These are phyloP conservation scores for Aspergillus latus DNA, from an alignment of 2,329 filamentous ascomycete species.

Conservation along the genomic window DNA sequence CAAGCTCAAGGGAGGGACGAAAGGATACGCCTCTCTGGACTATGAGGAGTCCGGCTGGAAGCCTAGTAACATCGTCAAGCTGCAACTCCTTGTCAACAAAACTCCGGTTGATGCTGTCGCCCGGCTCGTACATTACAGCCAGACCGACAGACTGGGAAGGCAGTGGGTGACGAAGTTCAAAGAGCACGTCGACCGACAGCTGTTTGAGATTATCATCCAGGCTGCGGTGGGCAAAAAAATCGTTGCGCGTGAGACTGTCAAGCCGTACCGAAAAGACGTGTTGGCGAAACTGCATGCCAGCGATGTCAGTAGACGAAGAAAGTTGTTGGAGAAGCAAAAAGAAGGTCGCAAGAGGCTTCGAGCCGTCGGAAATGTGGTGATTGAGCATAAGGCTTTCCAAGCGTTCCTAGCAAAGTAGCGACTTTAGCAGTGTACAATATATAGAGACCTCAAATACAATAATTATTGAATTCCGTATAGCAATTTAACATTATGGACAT, in stretches of 20 bases:
- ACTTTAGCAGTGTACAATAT: conserved; percentile 4
- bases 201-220: conserved; percentile 97
- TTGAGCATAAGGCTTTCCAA: conserved; percentile 94
- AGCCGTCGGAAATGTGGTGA: conserved; percentile 79
- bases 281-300: conserved; percentile 88
- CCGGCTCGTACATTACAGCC: conserved; percentile 80
- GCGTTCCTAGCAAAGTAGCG: conserved; percentile 78
- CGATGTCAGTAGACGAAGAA: conserved; percentile 77
- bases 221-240: conserved; percentile 79
- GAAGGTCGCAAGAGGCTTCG: conserved; percentile 86
- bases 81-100: conserved; percentile 93
- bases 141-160: conserved; percentile 76
- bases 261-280: conserved; percentile 95
- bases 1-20: conserved; percentile 88
- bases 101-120: conserved; percentile 89
- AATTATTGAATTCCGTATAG: conserved; percentile 1
- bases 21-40: conserved; percentile 92
- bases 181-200: conserved; percentile 91
- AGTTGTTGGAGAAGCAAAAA: conserved; percentile 95
- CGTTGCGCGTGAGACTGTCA: conserved; percentile 89
- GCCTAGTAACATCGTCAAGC: conserved; percentile 75
- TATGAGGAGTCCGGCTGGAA: conserved; percentile 95
- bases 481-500: not conserved
- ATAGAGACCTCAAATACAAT: not conserved
- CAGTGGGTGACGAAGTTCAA: conserved; percentile 96